Conservation (phyloP, 495 filamentous ascomycete genomes). For the Penicillium lividum region DNA sequence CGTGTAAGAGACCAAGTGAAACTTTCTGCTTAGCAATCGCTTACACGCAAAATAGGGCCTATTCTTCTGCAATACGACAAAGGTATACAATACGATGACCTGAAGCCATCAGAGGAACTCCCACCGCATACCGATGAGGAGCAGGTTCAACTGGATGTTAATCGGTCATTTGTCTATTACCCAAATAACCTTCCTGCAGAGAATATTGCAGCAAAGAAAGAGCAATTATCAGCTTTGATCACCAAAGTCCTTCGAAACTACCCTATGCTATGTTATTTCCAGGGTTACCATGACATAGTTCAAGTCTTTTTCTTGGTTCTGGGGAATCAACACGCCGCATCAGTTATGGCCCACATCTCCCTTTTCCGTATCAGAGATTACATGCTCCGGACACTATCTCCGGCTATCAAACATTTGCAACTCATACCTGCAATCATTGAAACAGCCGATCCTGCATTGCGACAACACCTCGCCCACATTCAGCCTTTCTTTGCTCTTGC, state of each 20-base stretch:
- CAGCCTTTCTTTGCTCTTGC: slow-evolving; percentile 90
- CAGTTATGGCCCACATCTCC: slow-evolving; percentile 75
- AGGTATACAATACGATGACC: slow-evolving; percentile 19
- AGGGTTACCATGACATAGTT: slow-evolving; percentile 97
- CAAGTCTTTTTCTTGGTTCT: slow-evolving; percentile 93
- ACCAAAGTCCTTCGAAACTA: slow-evolving; percentile 71
- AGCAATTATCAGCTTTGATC: slow-evolving; percentile 74
- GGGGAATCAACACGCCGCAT: slow-evolving; percentile 51
- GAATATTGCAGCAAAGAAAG: slow-evolving; percentile 64
- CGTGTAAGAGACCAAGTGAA: slow-evolving; percentile 55
- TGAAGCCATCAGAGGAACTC: slow-evolving; percentile 53
- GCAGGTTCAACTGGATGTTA: slow-evolving; percentile 87
- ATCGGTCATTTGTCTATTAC: slow-evolving; percentile 97
- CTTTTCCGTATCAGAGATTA: slow-evolving; percentile 92
- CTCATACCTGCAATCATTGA: slow-evolving; percentile 81
- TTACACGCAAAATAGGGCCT: slow-evolving; percentile 61
- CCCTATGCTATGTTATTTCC: slow-evolving; percentile 92
- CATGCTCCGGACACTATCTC: slow-evolving; percentile 88
- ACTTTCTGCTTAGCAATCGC: not conserved
- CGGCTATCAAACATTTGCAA: slow-evolving; percentile 77
- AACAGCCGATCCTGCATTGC: slow-evolving; percentile 65
- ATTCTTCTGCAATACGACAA: slow-evolving; percentile 65
- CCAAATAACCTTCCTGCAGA: slow-evolving; percentile 68
- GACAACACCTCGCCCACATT: slow-evolving; percentile 69
- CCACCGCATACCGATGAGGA: slow-evolving; percentile 78